Evolutionary conservation across 1,284 basidiomycete species (phyloP).

Genomic region (Ustilago lituana): DNA sequence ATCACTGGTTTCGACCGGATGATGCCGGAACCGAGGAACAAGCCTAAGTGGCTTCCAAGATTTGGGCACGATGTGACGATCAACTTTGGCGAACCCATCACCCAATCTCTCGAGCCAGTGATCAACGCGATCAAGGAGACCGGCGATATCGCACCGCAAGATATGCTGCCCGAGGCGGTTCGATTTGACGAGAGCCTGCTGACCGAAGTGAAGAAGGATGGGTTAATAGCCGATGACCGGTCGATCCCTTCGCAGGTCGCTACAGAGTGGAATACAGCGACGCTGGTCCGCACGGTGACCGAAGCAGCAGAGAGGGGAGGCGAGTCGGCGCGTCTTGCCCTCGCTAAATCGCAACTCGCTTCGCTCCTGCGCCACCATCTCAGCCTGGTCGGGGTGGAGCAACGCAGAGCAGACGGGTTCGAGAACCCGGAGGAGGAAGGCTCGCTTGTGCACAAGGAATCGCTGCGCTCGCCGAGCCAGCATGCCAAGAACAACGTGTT

Average conservation of each 20-base stretch:
- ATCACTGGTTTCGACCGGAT: constrained; percentile 73
- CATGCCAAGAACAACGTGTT: constrained; percentile 31
- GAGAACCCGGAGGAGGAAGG: constrained; percentile 21
- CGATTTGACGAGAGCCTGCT: background rate
- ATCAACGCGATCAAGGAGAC: constrained; percentile 13
- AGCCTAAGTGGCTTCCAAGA: constrained; percentile 57
- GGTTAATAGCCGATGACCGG: background rate
- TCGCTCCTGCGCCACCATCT: constrained; percentile 29
- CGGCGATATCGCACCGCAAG: constrained; percentile 17
- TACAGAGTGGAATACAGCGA: constrained; percentile 24
- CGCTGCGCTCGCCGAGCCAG: constrained; percentile 11
- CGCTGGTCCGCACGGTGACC: constrained; percentile 7
- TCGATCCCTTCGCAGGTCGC: constrained; percentile 25
- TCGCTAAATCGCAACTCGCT: constrained; percentile 38
- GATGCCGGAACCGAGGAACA: constrained; percentile 63
- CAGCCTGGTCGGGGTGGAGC: constrained; percentile 16
- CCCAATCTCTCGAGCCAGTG: constrained; percentile 21
- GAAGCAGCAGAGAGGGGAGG: background rate
- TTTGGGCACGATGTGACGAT: constrained; percentile 55
- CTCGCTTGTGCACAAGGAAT: constrained; percentile 24
- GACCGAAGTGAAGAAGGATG: background rate
- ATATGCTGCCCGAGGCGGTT: constrained; percentile 22
- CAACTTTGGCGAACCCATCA: constrained; percentile 58
- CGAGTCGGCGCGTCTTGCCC: constrained; percentile 2
- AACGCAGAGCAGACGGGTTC: constrained; percentile 18